Base-by-base conservation (phyloP, 2,329 filamentous ascomycete genomes). In the Ophiostoma australiae region DNA sequence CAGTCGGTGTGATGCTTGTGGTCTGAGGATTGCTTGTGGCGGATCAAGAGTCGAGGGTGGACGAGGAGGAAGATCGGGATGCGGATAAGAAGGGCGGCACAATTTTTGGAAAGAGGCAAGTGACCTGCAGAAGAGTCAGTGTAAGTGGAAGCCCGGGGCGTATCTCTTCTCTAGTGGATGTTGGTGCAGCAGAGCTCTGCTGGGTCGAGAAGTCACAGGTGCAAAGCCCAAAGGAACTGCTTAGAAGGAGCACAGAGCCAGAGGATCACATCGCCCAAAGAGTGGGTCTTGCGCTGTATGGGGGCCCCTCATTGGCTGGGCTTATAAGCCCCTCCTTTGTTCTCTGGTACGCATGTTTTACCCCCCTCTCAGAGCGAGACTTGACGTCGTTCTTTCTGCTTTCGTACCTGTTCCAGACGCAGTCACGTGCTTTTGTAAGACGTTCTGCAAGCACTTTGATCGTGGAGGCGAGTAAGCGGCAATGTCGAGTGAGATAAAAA, bases 111-210 rank as follows among this genome's bases (percentile, higher is more conserved):
- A 27, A 23, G 17, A 23, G 61, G 61, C 61, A 37, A 66, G 63
- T 66, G 63, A 66, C 63, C 63, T 65, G 61, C 61, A 66, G 35
- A 66, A 66, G 35, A 39, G 23, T 7, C 63, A 65, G 61, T 65
- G 61, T 65, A 65, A 65, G 61, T 65, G 61, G 17, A 20, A 66
- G 35, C n/a, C 35, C n/a, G n/a, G 15, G 33, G 17, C 39, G 39
- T 41, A 41, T 41, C 39, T 41, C 39, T 41, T 41, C 39, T 41
- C 35, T 35, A 66, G 61, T 66, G 33, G 58, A 37, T 39, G 61
- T 17, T 35, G 35, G 17, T n/a, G 33, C 11, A 13, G 20, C 33
- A 66, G 35, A 66, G 63, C 20, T 37, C 63, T 66, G 20, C 23
- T 58, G 52, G 52, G 23, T 31, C 52, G 11, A 13, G n/a, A n/a